Conservation (phyloP, 140 eudicot species). For the Cichorium intybus region DNA sequence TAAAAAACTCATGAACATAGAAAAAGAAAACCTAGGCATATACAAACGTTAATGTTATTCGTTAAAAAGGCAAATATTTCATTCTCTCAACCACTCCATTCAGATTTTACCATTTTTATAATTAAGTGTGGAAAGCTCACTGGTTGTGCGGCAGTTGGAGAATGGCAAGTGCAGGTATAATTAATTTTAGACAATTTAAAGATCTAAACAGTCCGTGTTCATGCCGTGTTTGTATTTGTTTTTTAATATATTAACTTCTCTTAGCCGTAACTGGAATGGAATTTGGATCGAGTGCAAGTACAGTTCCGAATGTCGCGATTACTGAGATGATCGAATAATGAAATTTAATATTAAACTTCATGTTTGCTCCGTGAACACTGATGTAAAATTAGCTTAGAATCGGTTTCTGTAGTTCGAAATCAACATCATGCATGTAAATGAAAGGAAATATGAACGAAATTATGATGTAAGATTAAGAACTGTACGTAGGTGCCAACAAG, state of each 20-base stretch:
- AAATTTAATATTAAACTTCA: background rate
- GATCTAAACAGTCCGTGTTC: too few relatives aligned
- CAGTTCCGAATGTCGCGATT: background rate
- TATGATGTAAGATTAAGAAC: background rate
- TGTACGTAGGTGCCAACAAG: background rate
- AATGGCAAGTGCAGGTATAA: constrained; percentile 15
- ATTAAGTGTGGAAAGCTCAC: constrained; percentile 2
- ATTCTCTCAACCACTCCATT: constrained; percentile 30
- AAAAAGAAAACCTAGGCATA: constrained; percentile 8
- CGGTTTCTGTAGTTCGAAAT: background rate
- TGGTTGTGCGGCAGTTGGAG: constrained; percentile 26
- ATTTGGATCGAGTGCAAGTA: background rate
- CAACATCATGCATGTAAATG: background rate
- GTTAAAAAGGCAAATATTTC: background rate
- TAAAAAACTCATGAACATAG: background rate
- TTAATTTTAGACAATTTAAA: too few relatives aligned
- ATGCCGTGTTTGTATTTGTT: too few relatives aligned
- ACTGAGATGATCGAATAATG: background rate
- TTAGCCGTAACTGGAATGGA: background rate
- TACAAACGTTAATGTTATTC: constrained; percentile 1
- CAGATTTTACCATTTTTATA: constrained; percentile 18
- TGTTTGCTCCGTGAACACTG: background rate
- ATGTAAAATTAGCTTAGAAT: background rate
- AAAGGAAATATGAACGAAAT: background rate
- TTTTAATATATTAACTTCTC: background rate